Evolutionary conservation across 768 basidiomycete species (phyloP).

Genomic region (Rhizopogon roseolus): DNA sequence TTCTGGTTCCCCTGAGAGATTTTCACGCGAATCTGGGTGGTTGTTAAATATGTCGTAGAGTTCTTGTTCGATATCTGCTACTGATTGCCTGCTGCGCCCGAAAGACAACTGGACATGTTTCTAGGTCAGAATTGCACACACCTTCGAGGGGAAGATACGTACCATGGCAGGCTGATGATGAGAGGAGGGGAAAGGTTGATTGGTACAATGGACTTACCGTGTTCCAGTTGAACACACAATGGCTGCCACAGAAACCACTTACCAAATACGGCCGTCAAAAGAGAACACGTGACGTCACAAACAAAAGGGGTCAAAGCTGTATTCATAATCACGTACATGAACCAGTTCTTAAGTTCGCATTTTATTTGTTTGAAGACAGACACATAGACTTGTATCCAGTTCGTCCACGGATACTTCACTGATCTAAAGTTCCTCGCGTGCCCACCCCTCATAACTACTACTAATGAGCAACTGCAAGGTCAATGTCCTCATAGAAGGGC

Average conservation of each 20-base stretch:
- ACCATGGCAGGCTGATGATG: neutral
- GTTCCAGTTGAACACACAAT: neutral
- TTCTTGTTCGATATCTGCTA: constrained; percentile 65
- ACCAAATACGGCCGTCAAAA: neutral
- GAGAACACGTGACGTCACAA: neutral
- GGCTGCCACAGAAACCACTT: constrained; percentile 15
- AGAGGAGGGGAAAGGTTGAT: neutral
- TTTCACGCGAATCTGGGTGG: constrained; percentile 56
- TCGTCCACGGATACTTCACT: too few species aligned
- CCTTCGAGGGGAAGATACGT: neutral
- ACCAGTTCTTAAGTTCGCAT: too few species aligned
- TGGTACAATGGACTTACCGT: constrained; percentile 1
- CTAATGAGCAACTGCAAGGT: too few species aligned
- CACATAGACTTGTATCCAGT: too few species aligned
- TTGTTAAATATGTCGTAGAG: constrained; percentile 63
- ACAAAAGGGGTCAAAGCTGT: too few species aligned
- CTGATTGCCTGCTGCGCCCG: constrained; percentile 66
- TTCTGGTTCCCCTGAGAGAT: constrained; percentile 54
- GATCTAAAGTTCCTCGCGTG: too few species aligned
- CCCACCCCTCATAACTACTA: too few species aligned
- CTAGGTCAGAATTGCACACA: neutral
- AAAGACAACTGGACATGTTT: constrained; percentile 23
- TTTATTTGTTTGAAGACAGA: too few species aligned
- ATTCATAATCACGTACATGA: too few species aligned
- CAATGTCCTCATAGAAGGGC: too few species aligned